Base-by-base conservation (phyloP, 2,329 filamentous ascomycete genomes). In the Xylaria sp. region DNA sequence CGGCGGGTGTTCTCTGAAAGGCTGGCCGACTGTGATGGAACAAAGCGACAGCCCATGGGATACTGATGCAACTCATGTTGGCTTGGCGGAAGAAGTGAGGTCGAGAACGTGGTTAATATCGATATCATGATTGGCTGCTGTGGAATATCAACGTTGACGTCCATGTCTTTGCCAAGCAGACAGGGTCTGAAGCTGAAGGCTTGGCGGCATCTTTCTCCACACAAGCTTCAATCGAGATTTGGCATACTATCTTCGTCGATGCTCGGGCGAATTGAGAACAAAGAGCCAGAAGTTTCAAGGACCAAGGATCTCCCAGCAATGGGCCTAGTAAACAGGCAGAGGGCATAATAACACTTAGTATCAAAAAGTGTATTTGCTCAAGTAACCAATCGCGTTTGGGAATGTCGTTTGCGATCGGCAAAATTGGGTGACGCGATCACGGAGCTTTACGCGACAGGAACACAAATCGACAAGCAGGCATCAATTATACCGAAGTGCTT, bases 51-150 rank as follows among this genome's bases (percentile, higher is more conserved):
- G 18, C 39, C 44, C 39, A 63, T 63, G 64, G 51, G 65, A 68
- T 65, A 37, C 52, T 4, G 18, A 55, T 61, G 62, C 57, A 65
- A 15, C 13, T 32, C 25, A 34, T 50, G 56, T 68, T 68, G 52
- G 61, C 65, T 68, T 66, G 69, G 57, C 58, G 25, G 62, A 55
- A 28, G 48, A 52, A 12, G 37, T 56, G 56, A 70, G 34, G 50
- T 41, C 34, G 65, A 63, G n/a, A 70, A 70, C 65, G 69, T 65
- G 69, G 66, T 65, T 25, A 34, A 66, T 28, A 6, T 25, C 8
- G 3, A 5, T 13, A n/a, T 39, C 34, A 25, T 65, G 69, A 68
- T 70, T 70, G 65, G 69, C 20, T 23, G 25, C 18, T 44, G 2
- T 25, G 7, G 3, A 20, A 23, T 1, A 10, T 28, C 12, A 20